Conservation (phyloP, 768 basidiomycete genomes). For the Lentinus brumalis region DNA sequence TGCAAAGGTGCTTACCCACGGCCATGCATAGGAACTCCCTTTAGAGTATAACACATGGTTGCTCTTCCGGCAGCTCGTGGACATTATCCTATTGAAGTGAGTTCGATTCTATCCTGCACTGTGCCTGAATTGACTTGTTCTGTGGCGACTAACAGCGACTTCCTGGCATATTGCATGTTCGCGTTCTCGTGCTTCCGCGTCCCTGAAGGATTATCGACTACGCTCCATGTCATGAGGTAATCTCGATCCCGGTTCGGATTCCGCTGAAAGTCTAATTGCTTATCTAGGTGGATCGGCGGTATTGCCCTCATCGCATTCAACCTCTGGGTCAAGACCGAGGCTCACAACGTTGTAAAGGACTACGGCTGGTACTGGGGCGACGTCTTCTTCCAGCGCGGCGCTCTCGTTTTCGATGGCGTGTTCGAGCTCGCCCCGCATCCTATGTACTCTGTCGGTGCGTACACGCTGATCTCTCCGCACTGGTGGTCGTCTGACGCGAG, state of each 20-base stretch:
- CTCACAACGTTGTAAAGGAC: slow-evolving; percentile 96
- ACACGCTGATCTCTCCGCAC: neutral
- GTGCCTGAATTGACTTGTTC: no score
- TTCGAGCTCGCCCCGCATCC: slow-evolving; percentile 93
- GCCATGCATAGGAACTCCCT: slow-evolving; percentile 70
- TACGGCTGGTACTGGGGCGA: slow-evolving; percentile 99
- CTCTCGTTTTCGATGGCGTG: slow-evolving; percentile 95
- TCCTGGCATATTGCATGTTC: slow-evolving; percentile 92
- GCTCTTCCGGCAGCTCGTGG: slow-evolving; percentile 92
- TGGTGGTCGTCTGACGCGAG: neutral
- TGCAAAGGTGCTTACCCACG: slow-evolving; percentile 6
- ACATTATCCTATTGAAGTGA: slow-evolving; percentile 94
- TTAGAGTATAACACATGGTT: slow-evolving; percentile 97
- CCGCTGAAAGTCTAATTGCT: slow-evolving; percentile 11
- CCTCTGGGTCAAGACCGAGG: slow-evolving; percentile 97
- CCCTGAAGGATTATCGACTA: slow-evolving; percentile 71
- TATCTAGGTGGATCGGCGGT: slow-evolving; percentile 81
- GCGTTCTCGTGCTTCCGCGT: slow-evolving; percentile 91
- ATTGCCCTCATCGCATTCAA: slow-evolving; percentile 88
- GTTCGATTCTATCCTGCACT: slow-evolving; percentile 30
- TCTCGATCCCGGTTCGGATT: slow-evolving; percentile 16
- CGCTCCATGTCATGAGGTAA: slow-evolving; percentile 78
- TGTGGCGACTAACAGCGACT: slow-evolving; percentile 71
- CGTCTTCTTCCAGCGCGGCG: slow-evolving; percentile 89
- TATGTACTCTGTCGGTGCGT: slow-evolving; percentile 88